Evolutionary conservation across 192 early-diverging fungal species (phyloP), one percentile per base, ranked within the genome.

Genomic region (Phycomyces blakesleeanus): DNA sequence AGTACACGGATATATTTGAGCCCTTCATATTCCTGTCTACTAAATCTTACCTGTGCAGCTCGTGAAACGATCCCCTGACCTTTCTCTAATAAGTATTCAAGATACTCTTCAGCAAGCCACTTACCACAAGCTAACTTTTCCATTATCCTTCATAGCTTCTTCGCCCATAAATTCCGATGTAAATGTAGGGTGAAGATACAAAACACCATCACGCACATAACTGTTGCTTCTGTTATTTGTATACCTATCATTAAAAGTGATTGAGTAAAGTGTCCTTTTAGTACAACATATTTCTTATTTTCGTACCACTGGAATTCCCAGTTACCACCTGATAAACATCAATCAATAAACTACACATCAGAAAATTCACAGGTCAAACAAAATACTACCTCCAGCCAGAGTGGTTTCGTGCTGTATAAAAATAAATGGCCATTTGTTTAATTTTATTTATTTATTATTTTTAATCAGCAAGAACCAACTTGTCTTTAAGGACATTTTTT

Each of bases 101-200:
- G 15, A 25, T 6, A 12, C n/a, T n/a, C n/a, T n/a, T n/a, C n/a
- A n/a, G n/a, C n/a, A 34, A 34, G 7, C 3, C 7, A 34, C 29
- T 34, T 34, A 34, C 72, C 68, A 78, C 39, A 81, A 38, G 29
- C 66, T 76, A 8, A 78, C 12, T 5, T 56, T 62, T 3, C 78
- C 76, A 16, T 72, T 77, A 50, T 71, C 63, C 27, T 63, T 66
- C 22, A 85, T 57, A 5, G 68, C 72, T 9, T 54, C 63, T 27
- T 55, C 68, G 12, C 83, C 83, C 24, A 88, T 81, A 21, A 62
- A 72, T 20, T 82, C 67, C 15, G 78, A 62, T 11, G 85, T 87
- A 18, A 82, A 67, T 3, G 86, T 85, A 3, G 86, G 86, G 14
- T 79, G 71, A 47, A 88, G 63, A 63, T 85, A 85, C 20, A 88